Evolutionary conservation across 768 basidiomycete genomes (phyloP), one percentile per base, ranked within the genome.

Genomic region (Pleurotus djamor): DNA sequence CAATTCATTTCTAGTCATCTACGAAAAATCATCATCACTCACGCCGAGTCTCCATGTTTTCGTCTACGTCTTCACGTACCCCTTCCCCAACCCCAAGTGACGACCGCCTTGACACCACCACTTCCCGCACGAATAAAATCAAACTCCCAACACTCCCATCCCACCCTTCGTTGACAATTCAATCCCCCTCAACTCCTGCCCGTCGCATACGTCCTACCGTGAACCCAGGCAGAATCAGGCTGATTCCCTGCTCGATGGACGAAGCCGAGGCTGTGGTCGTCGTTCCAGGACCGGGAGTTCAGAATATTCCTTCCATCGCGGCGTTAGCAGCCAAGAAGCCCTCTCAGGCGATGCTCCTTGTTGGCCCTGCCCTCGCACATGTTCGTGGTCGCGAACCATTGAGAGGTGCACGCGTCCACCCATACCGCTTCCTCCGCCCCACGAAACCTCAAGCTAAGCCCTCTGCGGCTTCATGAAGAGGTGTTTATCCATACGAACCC

Each of bases 241-340:
- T 85, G 43, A 72, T 79, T 17, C 81, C 81, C 4, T 82, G 83
- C 60, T 63, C 79, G n/a, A 65, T 85, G 47, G 82, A 80, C 34
- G 69, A 78, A 13, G 86, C 85, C 0, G 75, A 84, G 16, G 85
- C 83, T 1, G 73, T 83, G 59, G 69, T 87, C 33, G 59, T 83
- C 52, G 69, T 83, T 8, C 72, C 74, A 21, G 74, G 76, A 45
- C 69, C 74, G 1, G 52, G 63, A 9, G 64, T 73, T 0, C 63
- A 67, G 34, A 62, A 59, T 16, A 56, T 68, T 17, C 61, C 66
- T 59, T 52, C 57, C 59, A 61, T 58, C 32, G 57, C 55, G 0
- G 35, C 34, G 9, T 61, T 59, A 1, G 61, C 60, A 9, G 49
- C 63, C 41, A 13, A 64, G 57, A 67, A 63, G 50, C 60, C 68